Evolutionary conservation across 2,329 filamentous ascomycete genomes (phyloP).

Genomic region (Venturia pyrina): DNA sequence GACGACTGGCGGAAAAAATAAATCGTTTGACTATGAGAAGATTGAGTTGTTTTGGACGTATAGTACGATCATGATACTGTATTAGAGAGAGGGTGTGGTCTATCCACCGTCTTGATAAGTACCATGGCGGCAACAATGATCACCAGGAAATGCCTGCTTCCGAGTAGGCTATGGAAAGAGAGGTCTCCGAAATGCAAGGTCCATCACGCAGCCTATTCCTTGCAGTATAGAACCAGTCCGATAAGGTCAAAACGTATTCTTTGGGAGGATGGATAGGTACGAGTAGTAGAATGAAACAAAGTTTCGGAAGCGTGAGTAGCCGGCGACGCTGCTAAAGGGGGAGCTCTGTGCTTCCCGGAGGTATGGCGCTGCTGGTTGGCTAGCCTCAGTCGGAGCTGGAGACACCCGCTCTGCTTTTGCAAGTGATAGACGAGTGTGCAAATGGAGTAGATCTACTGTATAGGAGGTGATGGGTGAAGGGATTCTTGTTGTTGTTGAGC

Average conservation of each 20-base stretch:
- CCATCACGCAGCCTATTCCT: neutral
- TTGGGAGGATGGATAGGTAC: neutral
- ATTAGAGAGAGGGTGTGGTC: neutral
- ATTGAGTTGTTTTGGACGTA: neutral
- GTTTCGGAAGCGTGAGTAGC: neutral
- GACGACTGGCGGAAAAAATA: neutral
- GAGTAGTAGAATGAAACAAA: neutral
- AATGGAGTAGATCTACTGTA: neutral
- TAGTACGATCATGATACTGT: too few species aligned
- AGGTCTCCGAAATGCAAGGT: neutral
- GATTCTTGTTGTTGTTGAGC: too few species aligned
- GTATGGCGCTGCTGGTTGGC: neutral
- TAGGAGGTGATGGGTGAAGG: neutral
- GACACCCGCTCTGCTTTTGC: neutral
- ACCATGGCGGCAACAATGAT: neutral
- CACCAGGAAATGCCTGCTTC: neutral
- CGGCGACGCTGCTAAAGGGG: neutral
- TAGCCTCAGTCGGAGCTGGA: neutral
- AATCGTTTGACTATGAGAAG: neutral
- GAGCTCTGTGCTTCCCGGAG: neutral
- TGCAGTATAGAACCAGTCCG: neutral
- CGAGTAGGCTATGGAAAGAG: neutral
- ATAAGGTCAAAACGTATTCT: neutral
- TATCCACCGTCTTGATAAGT: neutral
- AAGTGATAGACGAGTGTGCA: neutral